Conservation (phyloP, 2,329 filamentous ascomycete species). For the Parastagonospora nodorum region DNA sequence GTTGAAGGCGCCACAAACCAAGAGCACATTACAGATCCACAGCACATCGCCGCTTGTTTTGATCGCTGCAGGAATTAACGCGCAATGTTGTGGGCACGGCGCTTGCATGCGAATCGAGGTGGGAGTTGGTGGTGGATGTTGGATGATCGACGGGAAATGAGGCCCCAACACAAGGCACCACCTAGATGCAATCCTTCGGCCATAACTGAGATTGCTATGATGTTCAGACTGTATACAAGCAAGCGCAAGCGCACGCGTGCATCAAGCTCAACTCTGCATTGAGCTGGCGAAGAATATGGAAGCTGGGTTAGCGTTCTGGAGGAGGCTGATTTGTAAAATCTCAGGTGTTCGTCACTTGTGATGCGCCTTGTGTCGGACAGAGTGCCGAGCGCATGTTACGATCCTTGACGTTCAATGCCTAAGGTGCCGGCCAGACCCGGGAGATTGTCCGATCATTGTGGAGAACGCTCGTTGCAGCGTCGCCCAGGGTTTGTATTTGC, state of each 20-base stretch:
- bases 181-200: constrained; percentile 19
- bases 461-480: too few species aligned
- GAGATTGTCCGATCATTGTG: too few species aligned
- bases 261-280: constrained; percentile 7
- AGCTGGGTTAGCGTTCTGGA: neutral
- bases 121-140: constrained; percentile 6
- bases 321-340: constrained; percentile 14
- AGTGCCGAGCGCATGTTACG: constrained; percentile 6
- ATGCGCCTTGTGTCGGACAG: constrained; percentile 15
- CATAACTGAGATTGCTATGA: constrained; percentile 30
- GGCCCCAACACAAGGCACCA: constrained; percentile 21
- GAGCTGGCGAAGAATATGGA: neutral
- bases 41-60: neutral
- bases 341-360: neutral
- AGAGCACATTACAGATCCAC: constrained; percentile 8
- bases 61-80: constrained; percentile 3
- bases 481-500: too few species aligned
- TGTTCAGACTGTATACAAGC: constrained; percentile 13
- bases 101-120: constrained; percentile 4
- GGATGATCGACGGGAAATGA: constrained; percentile 29
- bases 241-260: neutral
- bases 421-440: neutral
- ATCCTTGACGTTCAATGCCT: neutral
- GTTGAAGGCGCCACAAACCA: constrained; percentile 9
- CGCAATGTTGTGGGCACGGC: constrained; percentile 2